A percentile compares a stretch with the other conserved stretches of the same genome.
These are phyloP conservation scores for Starmerella riodocensis DNA, from an alignment of 805 yeast genomes.

Conservation along the genomic window DNA sequence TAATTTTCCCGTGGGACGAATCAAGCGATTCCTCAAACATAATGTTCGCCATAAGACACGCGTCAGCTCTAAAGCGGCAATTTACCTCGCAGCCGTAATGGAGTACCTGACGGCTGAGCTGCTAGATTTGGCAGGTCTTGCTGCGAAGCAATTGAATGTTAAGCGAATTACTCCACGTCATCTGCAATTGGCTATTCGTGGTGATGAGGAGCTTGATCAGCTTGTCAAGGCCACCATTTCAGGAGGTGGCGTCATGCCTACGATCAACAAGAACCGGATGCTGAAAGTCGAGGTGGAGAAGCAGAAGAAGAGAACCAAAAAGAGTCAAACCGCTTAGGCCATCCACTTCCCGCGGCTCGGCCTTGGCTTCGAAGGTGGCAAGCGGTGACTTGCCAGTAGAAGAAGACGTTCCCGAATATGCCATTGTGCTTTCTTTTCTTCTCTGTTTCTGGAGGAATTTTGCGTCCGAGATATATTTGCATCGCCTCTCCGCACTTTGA, in stretches of 20 bases:
- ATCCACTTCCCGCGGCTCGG: too few species aligned
- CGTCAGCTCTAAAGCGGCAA: constrained; percentile 98
- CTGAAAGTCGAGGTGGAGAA: constrained; percentile 39
- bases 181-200: constrained; percentile 95
- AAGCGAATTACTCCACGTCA: constrained; percentile 98
- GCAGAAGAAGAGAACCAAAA: constrained; percentile 29
- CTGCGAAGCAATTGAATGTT: constrained; percentile 98
- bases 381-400: too few species aligned
- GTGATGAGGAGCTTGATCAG: constrained; percentile 96
- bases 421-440: too few species aligned
- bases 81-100: constrained; percentile 89
- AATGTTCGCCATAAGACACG: constrained; percentile 75
- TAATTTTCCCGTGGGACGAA: constrained; percentile 99
- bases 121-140: constrained; percentile 96
- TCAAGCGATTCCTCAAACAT: constrained; percentile 89
- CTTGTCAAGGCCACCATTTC: constrained; percentile 89
- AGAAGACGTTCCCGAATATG: too few species aligned
- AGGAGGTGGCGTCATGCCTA: constrained; percentile 98
- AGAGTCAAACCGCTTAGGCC: constrained; percentile 6
- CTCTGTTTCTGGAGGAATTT: too few species aligned
- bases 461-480: too few species aligned
- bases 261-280: constrained; percentile 84
- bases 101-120: constrained; percentile 97
- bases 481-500: too few species aligned
- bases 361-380: background rate